These are phyloP conservation scores for Stipa capillata DNA, from an alignment of 176 grass and related monocot species.

Conservation along the genomic window DNA sequence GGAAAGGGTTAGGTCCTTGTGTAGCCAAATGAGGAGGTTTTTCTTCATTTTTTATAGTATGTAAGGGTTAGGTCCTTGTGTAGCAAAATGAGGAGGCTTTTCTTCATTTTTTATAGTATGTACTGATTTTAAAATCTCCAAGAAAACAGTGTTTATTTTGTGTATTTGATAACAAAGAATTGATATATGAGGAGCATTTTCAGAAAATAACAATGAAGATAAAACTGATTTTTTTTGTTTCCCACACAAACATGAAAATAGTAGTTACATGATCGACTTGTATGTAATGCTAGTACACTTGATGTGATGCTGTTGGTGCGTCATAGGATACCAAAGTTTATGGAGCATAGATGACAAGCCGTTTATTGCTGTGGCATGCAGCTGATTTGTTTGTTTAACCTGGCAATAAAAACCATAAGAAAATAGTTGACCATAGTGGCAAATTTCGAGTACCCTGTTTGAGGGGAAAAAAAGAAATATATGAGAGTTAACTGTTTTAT, in stretches of 20 bases:
- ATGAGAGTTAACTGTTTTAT: neutral
- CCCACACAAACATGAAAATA: neutral
- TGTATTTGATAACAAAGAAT: neutral
- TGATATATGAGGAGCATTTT: neutral
- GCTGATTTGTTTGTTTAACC: neutral
- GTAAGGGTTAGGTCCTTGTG: neutral
- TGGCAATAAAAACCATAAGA: neutral
- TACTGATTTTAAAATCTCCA: neutral
- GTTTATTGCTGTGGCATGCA: neutral
- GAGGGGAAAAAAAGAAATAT: neutral
- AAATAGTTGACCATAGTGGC: neutral
- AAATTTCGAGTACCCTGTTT: neutral
- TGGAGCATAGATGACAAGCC: neutral
- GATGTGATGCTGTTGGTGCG: neutral
- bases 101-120: neutral
- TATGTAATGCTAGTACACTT: neutral
- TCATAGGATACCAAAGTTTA: neutral
- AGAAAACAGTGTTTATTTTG: neutral
- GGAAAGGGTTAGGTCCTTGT: neutral
- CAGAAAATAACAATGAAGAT: neutral
- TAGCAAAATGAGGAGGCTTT: neutral
- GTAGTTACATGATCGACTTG: neutral
- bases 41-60: neutral
- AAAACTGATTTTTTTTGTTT: neutral
- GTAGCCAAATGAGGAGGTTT: neutral